Conservation (phyloP, 805 yeast species). For the Wickerhamiella sergipiensis region DNA sequence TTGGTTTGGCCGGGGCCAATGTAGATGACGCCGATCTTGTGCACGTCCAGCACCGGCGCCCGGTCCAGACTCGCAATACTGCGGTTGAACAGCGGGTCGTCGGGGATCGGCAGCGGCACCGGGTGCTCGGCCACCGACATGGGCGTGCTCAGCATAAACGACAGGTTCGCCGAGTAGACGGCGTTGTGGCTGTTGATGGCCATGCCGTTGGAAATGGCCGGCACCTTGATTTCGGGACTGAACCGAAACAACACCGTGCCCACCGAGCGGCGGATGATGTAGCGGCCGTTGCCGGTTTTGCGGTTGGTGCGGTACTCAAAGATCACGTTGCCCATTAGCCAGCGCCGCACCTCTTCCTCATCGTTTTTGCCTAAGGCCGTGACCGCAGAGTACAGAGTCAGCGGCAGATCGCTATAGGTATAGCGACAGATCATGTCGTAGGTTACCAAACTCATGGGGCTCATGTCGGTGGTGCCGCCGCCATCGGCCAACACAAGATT, state of each 20-base stretch:
- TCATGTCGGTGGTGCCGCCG: slow-evolving; percentile 21
- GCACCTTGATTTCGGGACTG: not conserved
- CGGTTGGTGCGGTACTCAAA: slow-evolving; percentile 42
- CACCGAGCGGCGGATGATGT: slow-evolving; percentile 52
- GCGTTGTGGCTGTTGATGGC: not conserved
- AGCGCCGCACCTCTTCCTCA: slow-evolving; percentile 24
- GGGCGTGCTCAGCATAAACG: slow-evolving; percentile 3
- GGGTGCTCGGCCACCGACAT: not conserved
- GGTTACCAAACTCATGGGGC: slow-evolving; percentile 46
- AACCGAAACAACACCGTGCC: slow-evolving; percentile 28
- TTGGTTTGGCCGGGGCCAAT: slow-evolving; percentile 51
- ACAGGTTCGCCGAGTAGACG: slow-evolving; percentile 5
- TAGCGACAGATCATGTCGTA: slow-evolving; percentile 57
- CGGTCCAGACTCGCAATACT: slow-evolving; percentile 56
- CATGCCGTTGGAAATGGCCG: not conserved
- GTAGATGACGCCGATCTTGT: slow-evolving; percentile 66
- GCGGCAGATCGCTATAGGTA: slow-evolving; percentile 48
- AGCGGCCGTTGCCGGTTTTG: slow-evolving; percentile 35
- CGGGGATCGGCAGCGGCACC: slow-evolving; percentile 31
- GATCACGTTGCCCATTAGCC: slow-evolving; percentile 51
- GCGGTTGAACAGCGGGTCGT: slow-evolving; percentile 34
- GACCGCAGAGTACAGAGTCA: slow-evolving; percentile 29
- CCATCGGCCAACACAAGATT: slow-evolving; percentile 35
- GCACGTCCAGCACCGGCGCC: slow-evolving; percentile 64
- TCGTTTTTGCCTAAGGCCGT: slow-evolving; percentile 17